A percentile compares a stretch with the other conserved stretches of the same genome.
These are phyloP conservation scores for Scedosporium boydii DNA, from an alignment of 2,329 filamentous ascomycete species.

Conservation along the genomic window DNA sequence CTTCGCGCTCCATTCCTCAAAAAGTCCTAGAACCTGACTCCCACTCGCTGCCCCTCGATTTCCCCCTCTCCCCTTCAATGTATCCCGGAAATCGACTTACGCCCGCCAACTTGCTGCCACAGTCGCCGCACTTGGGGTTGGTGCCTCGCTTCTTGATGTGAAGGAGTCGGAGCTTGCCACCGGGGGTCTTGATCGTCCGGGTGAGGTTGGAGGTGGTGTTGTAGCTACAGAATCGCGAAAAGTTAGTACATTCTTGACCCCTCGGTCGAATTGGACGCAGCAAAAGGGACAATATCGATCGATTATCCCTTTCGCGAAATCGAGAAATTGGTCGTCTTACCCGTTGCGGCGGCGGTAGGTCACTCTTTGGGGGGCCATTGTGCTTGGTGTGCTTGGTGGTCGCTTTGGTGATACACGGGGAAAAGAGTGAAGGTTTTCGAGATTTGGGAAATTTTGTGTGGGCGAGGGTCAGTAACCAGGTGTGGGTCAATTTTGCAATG, in stretches of 20 bases:
- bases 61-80: not conserved
- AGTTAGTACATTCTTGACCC: conserved; percentile 7
- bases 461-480: conserved; percentile 15
- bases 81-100: conserved; percentile 54
- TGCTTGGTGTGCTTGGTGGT: conserved; percentile 33
- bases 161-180: conserved; percentile 88
- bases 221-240: conserved; percentile 53
- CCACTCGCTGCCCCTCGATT: not conserved
- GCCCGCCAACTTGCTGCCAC: conserved; percentile 92
- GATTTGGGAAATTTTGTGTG: conserved; percentile 34
- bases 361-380: conserved; percentile 50
- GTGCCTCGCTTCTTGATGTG: conserved; percentile 99
- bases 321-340: conserved; percentile 41
- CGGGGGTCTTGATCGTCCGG: conserved; percentile 91
- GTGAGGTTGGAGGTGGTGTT: conserved; percentile 98
- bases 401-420: conserved; percentile 20
- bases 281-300: not conserved
- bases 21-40: not conserved
- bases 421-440: conserved; percentile 27
- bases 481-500: conserved; percentile 6
- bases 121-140: conserved; percentile 98
- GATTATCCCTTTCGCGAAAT: not conserved
- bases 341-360: conserved; percentile 71
- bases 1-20: not conserved
- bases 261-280: not conserved